phyloP scores from a whole-genome alignment of 129 eudicot genomes.

The Calendula officinalis region DNA sequence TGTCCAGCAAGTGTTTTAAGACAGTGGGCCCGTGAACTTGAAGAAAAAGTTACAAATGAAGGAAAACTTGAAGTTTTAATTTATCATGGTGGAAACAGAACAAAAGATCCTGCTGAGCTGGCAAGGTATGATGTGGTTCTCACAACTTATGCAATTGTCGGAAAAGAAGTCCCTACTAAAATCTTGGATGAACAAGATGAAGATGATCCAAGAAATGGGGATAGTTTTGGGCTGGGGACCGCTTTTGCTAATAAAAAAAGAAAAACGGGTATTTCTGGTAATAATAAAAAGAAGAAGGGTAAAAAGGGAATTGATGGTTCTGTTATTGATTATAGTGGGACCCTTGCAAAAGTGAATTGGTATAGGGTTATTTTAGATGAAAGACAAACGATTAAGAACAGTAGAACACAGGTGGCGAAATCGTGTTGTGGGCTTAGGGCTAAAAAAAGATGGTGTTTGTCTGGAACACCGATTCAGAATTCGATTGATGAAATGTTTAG shows the following conservation, averaged over 20 bases:
- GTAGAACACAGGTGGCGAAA: slow-evolving; percentile 81
- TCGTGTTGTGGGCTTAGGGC: slow-evolving; percentile 95
- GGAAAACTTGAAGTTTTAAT: slow-evolving; percentile 64
- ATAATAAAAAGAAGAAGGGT: slow-evolving; percentile 78
- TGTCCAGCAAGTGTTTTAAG: slow-evolving; percentile 98
- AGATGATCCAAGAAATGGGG: slow-evolving; percentile 55
- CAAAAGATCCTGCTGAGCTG: slow-evolving; percentile 66
- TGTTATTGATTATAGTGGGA: slow-evolving; percentile 59
- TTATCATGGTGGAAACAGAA: slow-evolving; percentile 86
- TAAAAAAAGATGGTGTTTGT: slow-evolving; percentile 89
- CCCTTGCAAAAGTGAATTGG: slow-evolving; percentile 88
- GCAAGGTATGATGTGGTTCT: slow-evolving; percentile 83
- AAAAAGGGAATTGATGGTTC: slow-evolving; percentile 52
- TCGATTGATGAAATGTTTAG: slow-evolving; percentile 85
- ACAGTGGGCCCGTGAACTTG: slow-evolving; percentile 91
- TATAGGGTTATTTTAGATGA: slow-evolving; percentile 85
- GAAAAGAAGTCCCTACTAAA: slow-evolving; percentile 85
- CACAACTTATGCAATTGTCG: slow-evolving; percentile 86
- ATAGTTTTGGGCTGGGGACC: slow-evolving; percentile 55
- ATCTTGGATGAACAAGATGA: slow-evolving; percentile 75
- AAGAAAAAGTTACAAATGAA: slow-evolving; percentile 72
- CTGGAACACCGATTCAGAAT: slow-evolving; percentile 97
- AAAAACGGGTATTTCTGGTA: slow-evolving; percentile 34
- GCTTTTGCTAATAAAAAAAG: slow-evolving; percentile 50
- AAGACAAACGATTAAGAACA: slow-evolving; percentile 95